These are phyloP conservation scores for Salix viminalis DNA, from an alignment of 345 rosid genomes.

Conservation along the genomic window DNA sequence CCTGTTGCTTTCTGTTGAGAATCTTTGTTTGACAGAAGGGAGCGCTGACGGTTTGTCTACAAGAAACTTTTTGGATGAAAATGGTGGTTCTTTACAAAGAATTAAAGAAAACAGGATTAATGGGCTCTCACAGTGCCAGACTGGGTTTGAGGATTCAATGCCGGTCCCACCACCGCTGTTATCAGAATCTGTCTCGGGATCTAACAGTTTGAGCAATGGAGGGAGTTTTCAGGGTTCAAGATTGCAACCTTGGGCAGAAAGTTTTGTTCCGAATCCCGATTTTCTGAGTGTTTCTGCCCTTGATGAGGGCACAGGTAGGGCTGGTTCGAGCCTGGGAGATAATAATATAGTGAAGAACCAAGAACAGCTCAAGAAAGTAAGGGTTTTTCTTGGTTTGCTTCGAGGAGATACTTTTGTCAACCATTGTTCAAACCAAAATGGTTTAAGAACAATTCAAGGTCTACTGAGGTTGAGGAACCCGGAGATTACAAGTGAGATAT, in stretches of 20 bases:
- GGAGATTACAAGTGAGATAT: neutral
- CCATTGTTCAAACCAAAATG: neutral
- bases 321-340: neutral
- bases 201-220: neutral
- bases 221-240: neutral
- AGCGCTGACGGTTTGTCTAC: neutral
- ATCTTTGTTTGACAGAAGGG: neutral
- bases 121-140: too few species aligned
- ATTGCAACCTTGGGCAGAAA: neutral
- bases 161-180: neutral
- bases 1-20: neutral
- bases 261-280: neutral
- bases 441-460: conserved; percentile 10
- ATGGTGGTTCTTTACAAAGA: too few species aligned
- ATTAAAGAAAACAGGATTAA: neutral
- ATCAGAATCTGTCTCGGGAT: neutral
- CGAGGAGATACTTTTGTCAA: too few species aligned
- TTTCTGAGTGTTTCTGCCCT: neutral
- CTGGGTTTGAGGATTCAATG: neutral
- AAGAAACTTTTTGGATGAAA: neutral
- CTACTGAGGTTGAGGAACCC: neutral
- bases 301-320: neutral
- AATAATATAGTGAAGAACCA: neutral
- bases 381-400: neutral
- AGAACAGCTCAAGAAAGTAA: neutral